Base-by-base conservation (phyloP, 768 basidiomycete species). In the Leccinum disarticulatum region DNA sequence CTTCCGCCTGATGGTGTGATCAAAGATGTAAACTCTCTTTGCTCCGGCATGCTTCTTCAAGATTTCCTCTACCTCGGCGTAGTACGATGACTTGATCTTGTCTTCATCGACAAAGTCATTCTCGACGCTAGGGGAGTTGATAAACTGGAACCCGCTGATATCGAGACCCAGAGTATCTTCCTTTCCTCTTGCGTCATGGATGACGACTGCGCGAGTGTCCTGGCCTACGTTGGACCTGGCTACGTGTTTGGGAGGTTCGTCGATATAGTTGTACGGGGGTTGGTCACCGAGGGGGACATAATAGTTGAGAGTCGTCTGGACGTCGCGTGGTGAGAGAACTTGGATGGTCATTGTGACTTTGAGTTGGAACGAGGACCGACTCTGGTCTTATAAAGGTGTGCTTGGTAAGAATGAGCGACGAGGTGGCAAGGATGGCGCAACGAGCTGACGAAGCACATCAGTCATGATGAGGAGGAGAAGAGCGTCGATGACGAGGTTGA, bases 121-220 rank as follows among this genome's bases (percentile, higher is more conserved):
- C 69, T 76, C 77, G 54, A 62, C 56, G 55, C 74, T 75, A 4
- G 66, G 69, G 28, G 69, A 55, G 36, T 70, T 67, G 28, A 73
- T 54, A 62, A 77, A 77, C 62, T 77, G 74, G 68, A 82, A 82
- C n/a, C 81, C 81, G n/a, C 75, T 74, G 53, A 67, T 66, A 55
- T 81, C 79, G 43, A 78, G 70, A n/a, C 66, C 68, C 6, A 72
- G 58, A 1, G 59, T 31, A 41, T 61, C 60, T 27, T 65, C 73
- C 50, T 73, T 66, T 28, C 73, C 76, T 48, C 77, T 72, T 6
- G 75, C 56, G 46, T 77, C 71, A 47, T 75, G 69, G 19, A 77
- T 49, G 52, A 71, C 55, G 6, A 61, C 57, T 1, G 54, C 58
- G 14, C 50, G 68, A 11, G 25, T 48, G 53, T 70, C 70, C 28